A percentile compares a stretch with the other conserved stretches of the same genome.
phyloP scores from a whole-genome alignment of 2,329 filamentous ascomycete genomes.

The Neurospora sp. region DNA sequence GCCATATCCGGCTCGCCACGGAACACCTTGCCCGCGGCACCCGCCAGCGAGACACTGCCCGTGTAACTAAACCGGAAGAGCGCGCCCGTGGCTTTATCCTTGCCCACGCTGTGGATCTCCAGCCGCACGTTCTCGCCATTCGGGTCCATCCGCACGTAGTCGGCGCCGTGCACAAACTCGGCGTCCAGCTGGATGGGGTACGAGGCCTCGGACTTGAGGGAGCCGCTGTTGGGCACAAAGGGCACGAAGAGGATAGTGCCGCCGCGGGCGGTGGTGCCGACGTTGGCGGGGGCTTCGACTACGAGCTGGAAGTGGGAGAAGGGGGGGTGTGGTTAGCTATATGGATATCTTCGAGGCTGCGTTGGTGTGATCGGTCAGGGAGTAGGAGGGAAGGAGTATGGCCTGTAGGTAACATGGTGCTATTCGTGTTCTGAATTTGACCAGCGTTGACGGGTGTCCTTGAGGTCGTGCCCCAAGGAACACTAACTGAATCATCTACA shows the following conservation, averaged over 20 bases:
- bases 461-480: not conserved
- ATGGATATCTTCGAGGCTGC: not conserved
- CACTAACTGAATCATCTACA: not conserved
- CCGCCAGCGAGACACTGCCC: constrained; percentile 24
- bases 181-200: constrained; percentile 30
- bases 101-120: constrained; percentile 28
- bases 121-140: constrained; percentile 27
- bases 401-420: not conserved
- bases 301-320: constrained; percentile 14
- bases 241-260: constrained; percentile 22
- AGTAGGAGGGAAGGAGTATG: not conserved
- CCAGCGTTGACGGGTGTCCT: not conserved
- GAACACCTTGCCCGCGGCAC: constrained; percentile 24
- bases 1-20: constrained; percentile 24
- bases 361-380: not conserved
- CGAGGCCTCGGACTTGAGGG: constrained; percentile 25
- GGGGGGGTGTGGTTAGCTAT: not conserved
- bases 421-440: not conserved
- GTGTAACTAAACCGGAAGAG: constrained; percentile 28
- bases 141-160: constrained; percentile 31
- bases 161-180: constrained; percentile 28
- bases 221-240: constrained; percentile 19
- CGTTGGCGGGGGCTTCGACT: constrained; percentile 18
- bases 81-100: constrained; percentile 22
- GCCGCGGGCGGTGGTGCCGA: constrained; percentile 22